These are phyloP conservation scores for Cafeteria roenbergensis DNA, from an alignment of 108 stramenopile genomes.

Conservation along the genomic window DNA sequence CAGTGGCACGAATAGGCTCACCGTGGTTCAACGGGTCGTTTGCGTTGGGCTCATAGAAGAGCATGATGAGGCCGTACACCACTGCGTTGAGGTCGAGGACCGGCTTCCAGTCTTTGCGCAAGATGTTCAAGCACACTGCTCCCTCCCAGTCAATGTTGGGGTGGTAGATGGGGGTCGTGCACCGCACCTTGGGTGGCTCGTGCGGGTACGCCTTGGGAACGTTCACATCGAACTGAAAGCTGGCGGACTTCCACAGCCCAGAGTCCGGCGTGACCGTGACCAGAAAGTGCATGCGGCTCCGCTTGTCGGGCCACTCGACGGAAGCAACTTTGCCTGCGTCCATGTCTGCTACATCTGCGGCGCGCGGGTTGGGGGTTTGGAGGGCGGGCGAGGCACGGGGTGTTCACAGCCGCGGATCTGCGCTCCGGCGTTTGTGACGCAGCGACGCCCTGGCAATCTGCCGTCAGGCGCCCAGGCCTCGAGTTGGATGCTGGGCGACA, in stretches of 20 bases:
- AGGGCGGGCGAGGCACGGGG: too few species aligned
- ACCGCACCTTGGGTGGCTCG: conserved; percentile 85
- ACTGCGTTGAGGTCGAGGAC: conserved; percentile 96
- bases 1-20: background rate
- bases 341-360: too few species aligned
- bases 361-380: too few species aligned
- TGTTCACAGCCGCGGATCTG: too few species aligned
- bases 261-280: conserved; percentile 73
- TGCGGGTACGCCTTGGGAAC: conserved; percentile 94
- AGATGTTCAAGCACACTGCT: conserved; percentile 94
- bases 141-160: conserved; percentile 96
- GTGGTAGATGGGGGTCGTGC: conserved; percentile 79
- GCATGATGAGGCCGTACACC: conserved; percentile 92
- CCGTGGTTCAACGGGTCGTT: conserved; percentile 92
- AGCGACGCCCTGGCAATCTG: too few species aligned
- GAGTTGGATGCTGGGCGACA: too few species aligned
- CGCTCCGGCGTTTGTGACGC: too few species aligned
- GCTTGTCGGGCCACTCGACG: too few species aligned
- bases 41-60: conserved; percentile 97
- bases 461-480: too few species aligned
- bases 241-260: conserved; percentile 85
- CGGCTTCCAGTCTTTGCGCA: conserved; percentile 98
- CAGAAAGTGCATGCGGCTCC: conserved; percentile 67
- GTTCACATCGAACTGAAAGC: conserved; percentile 78
- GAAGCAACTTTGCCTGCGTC: too few species aligned